Percentiles rank a stretch among this genome's conserved stretches.
Evolutionary conservation across 2,329 filamentous ascomycete genomes (phyloP).

Genomic region (Fusarium tanahbumbuense): DNA sequence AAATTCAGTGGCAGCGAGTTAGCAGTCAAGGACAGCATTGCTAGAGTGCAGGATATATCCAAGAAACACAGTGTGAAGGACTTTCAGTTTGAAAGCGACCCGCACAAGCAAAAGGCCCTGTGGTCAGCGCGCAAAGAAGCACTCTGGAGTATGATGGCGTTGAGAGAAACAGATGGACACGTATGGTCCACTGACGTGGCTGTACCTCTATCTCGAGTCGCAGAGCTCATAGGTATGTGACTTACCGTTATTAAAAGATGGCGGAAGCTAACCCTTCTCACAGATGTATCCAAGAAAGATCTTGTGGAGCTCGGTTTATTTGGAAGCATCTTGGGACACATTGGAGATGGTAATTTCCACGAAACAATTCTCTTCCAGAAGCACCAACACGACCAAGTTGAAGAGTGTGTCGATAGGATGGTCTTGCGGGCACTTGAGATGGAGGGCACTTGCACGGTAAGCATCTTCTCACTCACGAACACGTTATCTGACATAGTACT

Average conservation of each 20-base stretch:
- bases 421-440: slow-evolving; percentile 89
- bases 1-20: slow-evolving; percentile 84
- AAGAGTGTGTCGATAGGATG: slow-evolving; percentile 87
- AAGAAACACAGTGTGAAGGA: background rate
- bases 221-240: slow-evolving; percentile 68
- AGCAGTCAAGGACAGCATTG: slow-evolving; percentile 80
- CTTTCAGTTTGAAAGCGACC: slow-evolving; percentile 74
- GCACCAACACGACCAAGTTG: slow-evolving; percentile 79
- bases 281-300: slow-evolving; percentile 86
- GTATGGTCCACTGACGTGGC: slow-evolving; percentile 80
- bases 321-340: slow-evolving; percentile 87
- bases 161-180: slow-evolving; percentile 74
- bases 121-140: slow-evolving; percentile 89
- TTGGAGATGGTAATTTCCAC: slow-evolving; percentile 96
- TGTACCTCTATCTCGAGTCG: slow-evolving; percentile 79
- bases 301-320: slow-evolving; percentile 88
- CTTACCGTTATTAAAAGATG: fast-evolving
- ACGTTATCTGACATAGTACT: fast-evolving
- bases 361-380: slow-evolving; percentile 89
- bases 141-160: slow-evolving; percentile 81
- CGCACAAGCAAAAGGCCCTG: slow-evolving; percentile 76
- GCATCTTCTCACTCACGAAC: fast-evolving
- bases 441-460: slow-evolving; percentile 85
- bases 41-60: slow-evolving; percentile 62
- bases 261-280: fast-evolving